phyloP scores from a whole-genome alignment of 495 filamentous ascomycete species.

The Penicillium cinerascens region DNA sequence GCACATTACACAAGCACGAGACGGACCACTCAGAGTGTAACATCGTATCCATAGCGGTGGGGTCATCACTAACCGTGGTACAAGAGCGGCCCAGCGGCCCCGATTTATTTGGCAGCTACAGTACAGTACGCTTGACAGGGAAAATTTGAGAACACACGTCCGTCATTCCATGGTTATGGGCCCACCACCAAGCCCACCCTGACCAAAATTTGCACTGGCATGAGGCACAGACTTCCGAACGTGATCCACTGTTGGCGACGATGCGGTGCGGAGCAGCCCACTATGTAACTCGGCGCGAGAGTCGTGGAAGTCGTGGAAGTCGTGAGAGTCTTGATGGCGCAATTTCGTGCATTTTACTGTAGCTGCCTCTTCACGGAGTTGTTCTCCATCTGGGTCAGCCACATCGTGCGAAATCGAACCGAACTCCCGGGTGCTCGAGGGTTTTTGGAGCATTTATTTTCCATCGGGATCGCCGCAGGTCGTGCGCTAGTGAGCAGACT shows the following conservation, averaged over 20 bases:
- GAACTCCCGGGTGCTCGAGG: neutral
- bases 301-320: too few relatives aligned
- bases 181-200: constrained; percentile 1
- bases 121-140: constrained; percentile 5
- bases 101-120: neutral
- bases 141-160: constrained; percentile 6
- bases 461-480: constrained; percentile 9
- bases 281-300: constrained; percentile 9
- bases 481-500: constrained; percentile 21
- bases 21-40: neutral
- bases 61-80: constrained; percentile 1
- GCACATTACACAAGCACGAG: neutral
- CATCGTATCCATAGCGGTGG: constrained; percentile 6
- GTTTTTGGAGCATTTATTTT: neutral
- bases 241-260: constrained; percentile 7
- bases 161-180: neutral
- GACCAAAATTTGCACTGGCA: neutral
- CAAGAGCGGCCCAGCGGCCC: neutral
- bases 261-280: constrained; percentile 13
- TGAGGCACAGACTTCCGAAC: neutral
- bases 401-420: constrained; percentile 6
- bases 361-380: neutral
- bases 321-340: neutral
- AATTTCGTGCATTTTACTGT: constrained; percentile 6
- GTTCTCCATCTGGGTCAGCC: constrained; percentile 4